A percentile compares a stretch with the other conserved stretches of the same genome.
These are phyloP conservation scores for Apium graveolens DNA, from an alignment of 129 eudicot genomes.

Conservation along the genomic window DNA sequence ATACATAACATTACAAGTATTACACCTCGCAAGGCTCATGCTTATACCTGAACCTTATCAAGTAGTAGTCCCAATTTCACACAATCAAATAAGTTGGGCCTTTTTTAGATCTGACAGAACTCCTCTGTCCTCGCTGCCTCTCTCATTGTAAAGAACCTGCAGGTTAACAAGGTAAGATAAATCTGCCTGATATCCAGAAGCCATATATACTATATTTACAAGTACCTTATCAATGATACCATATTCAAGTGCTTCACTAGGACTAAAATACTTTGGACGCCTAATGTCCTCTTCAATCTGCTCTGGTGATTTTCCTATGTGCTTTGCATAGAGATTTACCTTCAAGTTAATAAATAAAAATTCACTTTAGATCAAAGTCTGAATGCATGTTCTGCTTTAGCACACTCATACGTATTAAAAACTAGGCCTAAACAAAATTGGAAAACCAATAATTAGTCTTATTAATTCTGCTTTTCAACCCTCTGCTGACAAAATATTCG, in stretches of 20 bases:
- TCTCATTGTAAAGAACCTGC: constrained; percentile 74
- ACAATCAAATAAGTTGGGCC: constrained; percentile 41
- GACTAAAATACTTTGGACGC: constrained; percentile 91
- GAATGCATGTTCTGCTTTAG: not conserved
- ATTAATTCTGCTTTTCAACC: not conserved
- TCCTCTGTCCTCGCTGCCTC: constrained; percentile 60
- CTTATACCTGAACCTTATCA: constrained; percentile 19
- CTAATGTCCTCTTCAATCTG: constrained; percentile 85
- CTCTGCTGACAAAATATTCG: not conserved
- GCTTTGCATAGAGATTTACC: constrained; percentile 64
- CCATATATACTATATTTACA: not conserved
- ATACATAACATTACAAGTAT: not conserved
- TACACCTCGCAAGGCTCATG: not conserved
- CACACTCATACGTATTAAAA: not conserved
- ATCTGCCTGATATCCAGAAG: not conserved
- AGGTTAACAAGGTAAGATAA: not conserved
- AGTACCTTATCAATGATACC: constrained; percentile 94
- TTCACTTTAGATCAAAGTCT: not conserved
- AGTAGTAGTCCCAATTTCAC: not conserved
- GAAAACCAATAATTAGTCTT: not conserved
- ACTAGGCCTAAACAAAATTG: not conserved
- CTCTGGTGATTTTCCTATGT: constrained; percentile 61
- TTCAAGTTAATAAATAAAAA: constrained; percentile 18
- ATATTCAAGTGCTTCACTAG: constrained; percentile 93
- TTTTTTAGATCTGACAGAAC: constrained; percentile 62